Conservation (phyloP, 768 basidiomycete genomes). For the Rhizopogon sp. region DNA sequence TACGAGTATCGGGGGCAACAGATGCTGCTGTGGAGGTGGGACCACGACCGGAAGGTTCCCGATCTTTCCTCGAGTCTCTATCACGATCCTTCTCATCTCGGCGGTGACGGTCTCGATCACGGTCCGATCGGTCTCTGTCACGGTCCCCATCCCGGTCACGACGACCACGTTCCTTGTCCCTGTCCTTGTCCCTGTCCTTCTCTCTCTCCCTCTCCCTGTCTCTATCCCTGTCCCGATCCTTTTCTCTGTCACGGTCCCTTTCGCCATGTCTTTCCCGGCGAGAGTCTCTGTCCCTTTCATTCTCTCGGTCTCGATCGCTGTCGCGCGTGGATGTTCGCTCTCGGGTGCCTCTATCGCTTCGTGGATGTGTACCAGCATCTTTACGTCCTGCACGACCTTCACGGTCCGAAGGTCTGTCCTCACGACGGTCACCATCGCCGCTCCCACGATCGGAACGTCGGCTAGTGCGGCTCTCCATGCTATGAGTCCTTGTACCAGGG, state of each 20-base stretch:
- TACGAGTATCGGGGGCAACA: constrained; percentile 45
- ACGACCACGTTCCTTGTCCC: constrained; percentile 33
- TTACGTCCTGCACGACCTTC: constrained; percentile 40
- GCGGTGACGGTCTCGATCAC: constrained; percentile 44
- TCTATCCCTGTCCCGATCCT: constrained; percentile 42
- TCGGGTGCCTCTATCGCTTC: constrained; percentile 42
- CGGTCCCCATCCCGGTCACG: constrained; percentile 42
- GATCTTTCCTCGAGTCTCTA: constrained; percentile 56
- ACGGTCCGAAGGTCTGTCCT: constrained; percentile 52
- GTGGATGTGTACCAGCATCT: constrained; percentile 49
- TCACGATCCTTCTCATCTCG: constrained; percentile 63
- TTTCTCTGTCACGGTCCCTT: constrained; percentile 41
- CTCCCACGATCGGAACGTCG: constrained; percentile 51
- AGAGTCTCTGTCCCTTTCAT: constrained; percentile 43
- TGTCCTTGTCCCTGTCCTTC: constrained; percentile 35
- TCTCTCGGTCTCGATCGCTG: constrained; percentile 35
- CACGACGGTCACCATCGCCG: constrained; percentile 38
- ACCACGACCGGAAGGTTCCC: constrained; percentile 37
- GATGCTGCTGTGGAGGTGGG: constrained; percentile 25
- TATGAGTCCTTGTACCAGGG: constrained; percentile 65
- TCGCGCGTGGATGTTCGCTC: constrained; percentile 34
- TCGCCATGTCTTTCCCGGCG: constrained; percentile 44
- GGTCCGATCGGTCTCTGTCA: constrained; percentile 38
- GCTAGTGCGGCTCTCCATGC: constrained; percentile 68
- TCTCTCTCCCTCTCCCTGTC: constrained; percentile 34